phyloP scores from a whole-genome alignment of 2,329 filamentous ascomycete species.

The Cytospora schulzeri region DNA sequence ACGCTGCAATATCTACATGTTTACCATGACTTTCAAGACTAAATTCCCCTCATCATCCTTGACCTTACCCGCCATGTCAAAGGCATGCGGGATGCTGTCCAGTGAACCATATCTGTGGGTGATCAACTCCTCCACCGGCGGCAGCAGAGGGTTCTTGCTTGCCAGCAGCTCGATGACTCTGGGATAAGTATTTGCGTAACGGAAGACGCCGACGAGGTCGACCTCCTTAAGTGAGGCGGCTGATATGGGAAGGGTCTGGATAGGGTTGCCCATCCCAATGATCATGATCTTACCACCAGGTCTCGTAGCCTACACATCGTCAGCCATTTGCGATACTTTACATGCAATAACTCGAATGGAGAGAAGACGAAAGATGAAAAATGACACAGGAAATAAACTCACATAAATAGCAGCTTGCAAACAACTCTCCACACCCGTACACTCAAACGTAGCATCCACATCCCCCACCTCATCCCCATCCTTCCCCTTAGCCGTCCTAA shows the following conservation, averaged over 20 bases:
- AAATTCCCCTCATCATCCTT: constrained; percentile 70
- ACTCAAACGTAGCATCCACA: constrained; percentile 72
- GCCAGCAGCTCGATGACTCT: constrained; percentile 54
- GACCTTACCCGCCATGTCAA: constrained; percentile 71
- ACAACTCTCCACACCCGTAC: constrained; percentile 76
- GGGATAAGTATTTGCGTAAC: constrained; percentile 76
- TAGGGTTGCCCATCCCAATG: constrained; percentile 72
- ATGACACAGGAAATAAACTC: constrained; percentile 31
- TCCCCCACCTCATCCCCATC: constrained; percentile 55
- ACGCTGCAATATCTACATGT: constrained; percentile 38
- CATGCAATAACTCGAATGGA: not conserved
- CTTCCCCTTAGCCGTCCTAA: constrained; percentile 39
- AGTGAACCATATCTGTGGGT: constrained; percentile 72
- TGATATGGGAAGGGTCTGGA: constrained; percentile 70
- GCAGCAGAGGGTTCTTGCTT: constrained; percentile 53
- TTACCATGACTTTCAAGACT: constrained; percentile 73
- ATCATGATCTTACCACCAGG: constrained; percentile 71
- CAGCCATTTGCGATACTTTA: not conserved
- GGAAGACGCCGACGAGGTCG: constrained; percentile 71
- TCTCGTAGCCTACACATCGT: constrained; percentile 51
- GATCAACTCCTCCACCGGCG: constrained; percentile 67
- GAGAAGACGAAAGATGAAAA: not conserved
- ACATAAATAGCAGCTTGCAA: constrained; percentile 74
- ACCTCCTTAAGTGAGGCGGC: constrained; percentile 70
- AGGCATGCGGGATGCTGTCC: constrained; percentile 64